Conservation (phyloP, 192 early-diverging fungal genomes). For the Cladochytrium replicatum region DNA sequence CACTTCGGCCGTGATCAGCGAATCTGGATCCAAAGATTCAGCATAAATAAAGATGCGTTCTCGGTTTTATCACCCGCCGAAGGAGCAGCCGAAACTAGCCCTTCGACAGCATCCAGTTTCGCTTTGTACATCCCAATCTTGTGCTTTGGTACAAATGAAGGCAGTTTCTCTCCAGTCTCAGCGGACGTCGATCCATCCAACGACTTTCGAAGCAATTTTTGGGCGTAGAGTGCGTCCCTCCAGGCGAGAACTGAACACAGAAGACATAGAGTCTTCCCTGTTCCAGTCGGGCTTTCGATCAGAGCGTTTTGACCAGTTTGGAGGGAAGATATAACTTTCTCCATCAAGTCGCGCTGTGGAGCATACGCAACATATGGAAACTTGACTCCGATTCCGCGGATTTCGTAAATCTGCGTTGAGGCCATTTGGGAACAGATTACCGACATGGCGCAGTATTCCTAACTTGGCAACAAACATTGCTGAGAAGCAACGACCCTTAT, state of each 20-base stretch:
- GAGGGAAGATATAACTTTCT: conserved; percentile 32
- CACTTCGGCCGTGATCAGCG: neutral
- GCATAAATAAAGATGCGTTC: neutral
- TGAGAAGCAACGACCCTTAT: no score
- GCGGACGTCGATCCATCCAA: neutral
- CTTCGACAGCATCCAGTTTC: neutral
- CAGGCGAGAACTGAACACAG: conserved; percentile 63
- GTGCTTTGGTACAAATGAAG: conserved; percentile 12
- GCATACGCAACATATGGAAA: conserved; percentile 62
- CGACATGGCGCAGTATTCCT: no score
- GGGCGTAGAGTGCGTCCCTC: conserved; percentile 34
- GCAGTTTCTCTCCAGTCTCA: neutral
- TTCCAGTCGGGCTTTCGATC: conserved; percentile 52
- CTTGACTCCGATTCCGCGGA: conserved; percentile 43
- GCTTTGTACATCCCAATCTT: conserved; percentile 10
- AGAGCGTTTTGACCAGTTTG: conserved; percentile 45
- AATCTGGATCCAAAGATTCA: neutral
- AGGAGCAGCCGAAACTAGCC: neutral
- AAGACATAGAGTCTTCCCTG: conserved; percentile 69
- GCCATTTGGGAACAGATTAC: no score
- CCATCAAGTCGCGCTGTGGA: conserved; percentile 57
- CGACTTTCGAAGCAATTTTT: conserved; percentile 5
- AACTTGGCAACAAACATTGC: no score
- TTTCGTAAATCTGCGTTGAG: conserved; percentile 22
- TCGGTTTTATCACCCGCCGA: neutral